phyloP scores from a whole-genome alignment of 2,329 filamentous ascomycete species.

The Purpureocillium lavendulum region DNA sequence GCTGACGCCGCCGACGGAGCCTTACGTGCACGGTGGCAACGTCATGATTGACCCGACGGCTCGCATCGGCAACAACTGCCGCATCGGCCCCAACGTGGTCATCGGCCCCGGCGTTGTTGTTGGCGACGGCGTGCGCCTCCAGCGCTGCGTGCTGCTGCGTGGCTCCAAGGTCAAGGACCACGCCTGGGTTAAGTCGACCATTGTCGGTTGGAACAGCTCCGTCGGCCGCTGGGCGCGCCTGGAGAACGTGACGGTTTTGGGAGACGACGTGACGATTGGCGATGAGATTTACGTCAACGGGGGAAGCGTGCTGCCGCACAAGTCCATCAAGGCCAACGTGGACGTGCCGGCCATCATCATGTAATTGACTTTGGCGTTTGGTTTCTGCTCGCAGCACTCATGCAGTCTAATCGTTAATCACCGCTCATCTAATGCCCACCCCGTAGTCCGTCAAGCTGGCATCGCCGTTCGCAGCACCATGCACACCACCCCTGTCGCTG shows the following conservation, averaged over 20 bases:
- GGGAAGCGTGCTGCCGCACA: conserved; percentile 89
- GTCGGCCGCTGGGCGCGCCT: conserved; percentile 93
- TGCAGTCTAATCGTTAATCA: neutral
- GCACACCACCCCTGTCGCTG: too few species aligned
- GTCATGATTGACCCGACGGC: conserved; percentile 90
- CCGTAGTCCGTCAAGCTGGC: too few species aligned
- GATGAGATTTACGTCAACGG: conserved; percentile 99
- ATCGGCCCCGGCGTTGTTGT: conserved; percentile 90
- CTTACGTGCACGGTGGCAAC: conserved; percentile 87
- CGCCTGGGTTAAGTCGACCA: conserved; percentile 97
- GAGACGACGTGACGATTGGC: conserved; percentile 94
- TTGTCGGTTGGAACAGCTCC: conserved; percentile 96
- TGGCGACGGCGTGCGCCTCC: conserved; percentile 87
- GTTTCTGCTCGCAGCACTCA: too few species aligned
- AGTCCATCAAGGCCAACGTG: conserved; percentile 98
- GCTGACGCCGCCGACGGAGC: conserved; percentile 63
- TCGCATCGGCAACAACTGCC: conserved; percentile 97
- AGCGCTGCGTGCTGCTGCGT: conserved; percentile 82
- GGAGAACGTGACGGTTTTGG: conserved; percentile 96
- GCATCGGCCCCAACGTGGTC: conserved; percentile 93
- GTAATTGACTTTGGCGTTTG: conserved; percentile 28
- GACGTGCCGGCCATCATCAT: conserved; percentile 68
- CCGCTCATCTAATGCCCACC: too few species aligned
- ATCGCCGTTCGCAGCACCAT: too few species aligned
- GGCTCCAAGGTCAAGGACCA: conserved; percentile 97